Evolutionary conservation across 164 flowering plant genomes (phyloP).

Genomic region (Vitis labrusca): DNA sequence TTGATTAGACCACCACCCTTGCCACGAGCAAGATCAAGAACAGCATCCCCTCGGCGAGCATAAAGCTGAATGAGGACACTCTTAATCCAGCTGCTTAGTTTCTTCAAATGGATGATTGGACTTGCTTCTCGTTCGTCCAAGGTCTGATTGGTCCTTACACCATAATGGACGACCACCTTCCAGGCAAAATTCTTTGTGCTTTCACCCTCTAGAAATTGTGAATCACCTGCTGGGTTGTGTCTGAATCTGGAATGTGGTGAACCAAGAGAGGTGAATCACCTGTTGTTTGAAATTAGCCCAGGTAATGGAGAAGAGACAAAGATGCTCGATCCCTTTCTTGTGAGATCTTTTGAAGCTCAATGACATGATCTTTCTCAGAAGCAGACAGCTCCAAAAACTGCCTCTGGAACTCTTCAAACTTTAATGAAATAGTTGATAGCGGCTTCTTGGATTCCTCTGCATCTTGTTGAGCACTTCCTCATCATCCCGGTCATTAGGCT

Average conservation of each 20-base stretch:
- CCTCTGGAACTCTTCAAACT: constrained; percentile 61
- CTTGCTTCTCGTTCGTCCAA: constrained; percentile 88
- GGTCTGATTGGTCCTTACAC: constrained; percentile 90
- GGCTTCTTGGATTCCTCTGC: constrained; percentile 74
- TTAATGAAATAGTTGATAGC: constrained; percentile 44
- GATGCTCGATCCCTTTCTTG: constrained; percentile 26
- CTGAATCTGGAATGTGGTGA: constrained; percentile 50
- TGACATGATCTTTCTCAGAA: constrained; percentile 44
- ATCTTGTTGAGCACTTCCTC: constrained; percentile 47
- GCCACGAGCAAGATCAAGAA: constrained; percentile 98
- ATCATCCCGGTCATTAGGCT: no score
- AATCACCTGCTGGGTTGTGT: constrained; percentile 58
- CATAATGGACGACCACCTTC: constrained; percentile 92
- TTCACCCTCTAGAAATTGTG: constrained; percentile 61
- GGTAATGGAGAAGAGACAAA: no score
- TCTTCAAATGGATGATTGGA: constrained; percentile 90
- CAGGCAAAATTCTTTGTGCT: constrained; percentile 63
- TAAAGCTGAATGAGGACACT: constrained; percentile 92
- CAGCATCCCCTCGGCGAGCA: constrained; percentile 77
- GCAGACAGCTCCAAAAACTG: constrained; percentile 46
- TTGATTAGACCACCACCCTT: constrained; percentile 99
- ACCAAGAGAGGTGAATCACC: constrained; percentile 36
- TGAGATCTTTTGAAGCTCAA: constrained; percentile 42
- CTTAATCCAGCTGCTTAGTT: constrained; percentile 94
- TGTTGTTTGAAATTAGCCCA: no score